Evolutionary conservation across 176 grass and related monocot genomes (phyloP), one percentile per base, ranked within the genome.

Genomic region (Saccharum spontaneum): DNA sequence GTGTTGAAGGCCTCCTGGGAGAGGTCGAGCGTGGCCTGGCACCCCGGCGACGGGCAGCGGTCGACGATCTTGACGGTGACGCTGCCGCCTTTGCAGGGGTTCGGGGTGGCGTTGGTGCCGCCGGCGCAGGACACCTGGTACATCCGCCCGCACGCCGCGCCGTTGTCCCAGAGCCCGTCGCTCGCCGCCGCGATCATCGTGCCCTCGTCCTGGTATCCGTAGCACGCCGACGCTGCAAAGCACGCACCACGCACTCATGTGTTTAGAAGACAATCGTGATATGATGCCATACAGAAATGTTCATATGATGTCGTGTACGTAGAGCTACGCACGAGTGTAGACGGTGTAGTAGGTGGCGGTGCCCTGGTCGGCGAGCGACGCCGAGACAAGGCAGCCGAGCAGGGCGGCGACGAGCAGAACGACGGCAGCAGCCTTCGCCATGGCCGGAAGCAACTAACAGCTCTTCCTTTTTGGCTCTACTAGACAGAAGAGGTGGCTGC

Each of bases 41-140:
- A 88, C 0, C 82, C 85, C 2, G 78, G 72, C 44, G 89, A 84
- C 3, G 82, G 90, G 86, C 85, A 91, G 16, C 40, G n/a, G 79
- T 91, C 90, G 59, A 91, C 90, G 65, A 88, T 81, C 76, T 77
- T 91, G 36, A 91, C 86, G 62, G 85, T 88, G 24, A 91, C 89
- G 2, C 5, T 14, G 36, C 78, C 50, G 44, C 82, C 71, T 1
- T 72, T 91, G 85, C 90, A 88, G 7, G 90, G 90, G 67, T 92
- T 88, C 23, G 85, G 77, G 28, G 40, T 52, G 24, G 65, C 83
- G 63, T 86, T 86, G 50, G 84, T 79, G 39, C 67, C 76, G 4
- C 76, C 38, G 16, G 33, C 13, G 66, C 84, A 78, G 20, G 23
- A 33, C 67, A 86, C 84, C 33, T 14, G 20, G 84, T 86, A 72